Base-by-base conservation (phyloP, 2,329 filamentous ascomycete genomes). In the Hypoxylon sp. region DNA sequence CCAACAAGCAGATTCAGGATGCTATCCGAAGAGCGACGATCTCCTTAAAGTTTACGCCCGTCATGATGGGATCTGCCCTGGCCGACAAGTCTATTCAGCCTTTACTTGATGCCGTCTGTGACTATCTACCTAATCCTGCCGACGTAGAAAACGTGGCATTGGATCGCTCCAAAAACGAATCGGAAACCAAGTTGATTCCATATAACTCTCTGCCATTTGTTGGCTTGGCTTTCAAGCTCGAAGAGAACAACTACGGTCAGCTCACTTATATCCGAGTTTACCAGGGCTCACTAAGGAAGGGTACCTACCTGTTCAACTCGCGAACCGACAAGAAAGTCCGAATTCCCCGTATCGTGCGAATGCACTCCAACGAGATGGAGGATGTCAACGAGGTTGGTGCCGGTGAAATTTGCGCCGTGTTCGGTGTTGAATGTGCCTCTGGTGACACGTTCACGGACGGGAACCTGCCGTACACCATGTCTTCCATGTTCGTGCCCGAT, bases 341-440 rank as follows among this genome's bases (percentile, higher is more conserved):
- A 82, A 91, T 99, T 64, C 96, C 96, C 19, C 92, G 95, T 78
- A 98, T 99, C 76, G 96, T 99, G 69, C 93, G 96, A 70, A 99
- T 99, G 96, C 96, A 99, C 85, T 97, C 94, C 50, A 97, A 98
- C 79, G 96, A 99, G 78, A 97, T 99, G 95, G 96, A 99, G 81
- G 96, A 99, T 78, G 93, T 98, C 31, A 86, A 83, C 62, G 94
- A 98, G 80, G 92, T 99, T 70, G 93, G 94, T 57, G 95, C 96
- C 59, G 96, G 96, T 81, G 96, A 99, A 81, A 99, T 99, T 72
- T 99, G 96, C 79, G 96, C 96, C 68, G 96, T 99, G 65, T 99
- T 99, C 78, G 96, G 96, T 77, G 93, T 99, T 60, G 96, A 99
- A 76, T 99, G 96, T 80, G 94, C 96, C 37, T 98, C 95, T 47